These are phyloP conservation scores for Dryas alaskensis DNA, from an alignment of 306 rosid species.

Conservation along the genomic window DNA sequence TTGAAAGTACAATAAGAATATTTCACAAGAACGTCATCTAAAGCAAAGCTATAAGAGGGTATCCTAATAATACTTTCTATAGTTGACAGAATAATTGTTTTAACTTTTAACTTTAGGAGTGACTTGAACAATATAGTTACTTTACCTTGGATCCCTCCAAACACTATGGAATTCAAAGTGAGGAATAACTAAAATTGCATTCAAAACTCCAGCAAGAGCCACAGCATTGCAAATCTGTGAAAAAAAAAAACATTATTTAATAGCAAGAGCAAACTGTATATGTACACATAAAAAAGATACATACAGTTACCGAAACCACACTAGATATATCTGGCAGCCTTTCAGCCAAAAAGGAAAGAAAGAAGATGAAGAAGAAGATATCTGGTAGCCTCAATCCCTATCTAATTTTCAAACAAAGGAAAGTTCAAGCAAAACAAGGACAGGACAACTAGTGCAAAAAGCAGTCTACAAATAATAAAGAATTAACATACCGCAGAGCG, in stretches of 20 bases:
- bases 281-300: background rate
- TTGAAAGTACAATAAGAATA: background rate
- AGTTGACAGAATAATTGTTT: constrained; percentile 2
- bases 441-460: constrained; percentile 17
- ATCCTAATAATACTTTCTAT: constrained; percentile 3
- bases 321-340: background rate
- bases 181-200: constrained; percentile 83
- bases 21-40: background rate
- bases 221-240: constrained; percentile 91
- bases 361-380: background rate
- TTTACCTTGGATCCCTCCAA: constrained; percentile 91
- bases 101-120: background rate
- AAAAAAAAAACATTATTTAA: constrained; percentile 5
- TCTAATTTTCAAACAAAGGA: background rate
- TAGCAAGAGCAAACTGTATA: background rate
- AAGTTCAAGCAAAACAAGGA: background rate
- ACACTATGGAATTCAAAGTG: constrained; percentile 81
- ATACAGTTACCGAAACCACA: background rate
- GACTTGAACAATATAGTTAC: constrained; percentile 13
- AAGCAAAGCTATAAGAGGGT: background rate
- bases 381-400: background rate
- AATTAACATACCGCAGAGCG: constrained; percentile 70
- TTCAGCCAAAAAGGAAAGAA: background rate
- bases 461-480: background rate
- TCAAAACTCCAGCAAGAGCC: constrained; percentile 93